Evolutionary conservation across 176 grass and related monocot species (phyloP).

Genomic region (Eragrostis nindensis): DNA sequence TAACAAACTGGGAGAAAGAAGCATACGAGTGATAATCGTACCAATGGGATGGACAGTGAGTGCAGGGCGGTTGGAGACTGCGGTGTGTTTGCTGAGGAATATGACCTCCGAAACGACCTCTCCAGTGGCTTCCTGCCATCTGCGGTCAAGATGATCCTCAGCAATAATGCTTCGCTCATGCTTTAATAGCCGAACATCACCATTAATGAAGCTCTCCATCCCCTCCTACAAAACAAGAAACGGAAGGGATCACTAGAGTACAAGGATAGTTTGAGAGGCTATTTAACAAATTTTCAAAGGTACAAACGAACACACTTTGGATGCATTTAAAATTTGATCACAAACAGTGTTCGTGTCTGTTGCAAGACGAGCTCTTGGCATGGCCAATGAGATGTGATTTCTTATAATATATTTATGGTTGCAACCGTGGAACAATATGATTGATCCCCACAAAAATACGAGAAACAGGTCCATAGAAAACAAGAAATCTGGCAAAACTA

Average conservation of each 20-base stretch:
- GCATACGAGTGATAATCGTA: constrained; percentile 24
- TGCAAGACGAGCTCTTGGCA: constrained; percentile 3
- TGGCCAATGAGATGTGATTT: no score
- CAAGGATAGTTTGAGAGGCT: neutral
- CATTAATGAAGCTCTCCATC: constrained; percentile 75
- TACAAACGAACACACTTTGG: neutral
- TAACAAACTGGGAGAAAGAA: neutral
- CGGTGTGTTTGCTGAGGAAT: constrained; percentile 84
- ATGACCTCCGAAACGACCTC: constrained; percentile 69
- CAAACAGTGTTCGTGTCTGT: neutral
- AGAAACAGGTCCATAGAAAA: no score
- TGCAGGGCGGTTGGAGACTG: constrained; percentile 72
- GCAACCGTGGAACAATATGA: no score
- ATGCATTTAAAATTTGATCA: neutral
- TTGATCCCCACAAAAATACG: no score
- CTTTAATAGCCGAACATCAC: constrained; percentile 62
- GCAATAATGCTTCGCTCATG: constrained; percentile 64
- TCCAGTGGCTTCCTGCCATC: constrained; percentile 69
- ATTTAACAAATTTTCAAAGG: neutral
- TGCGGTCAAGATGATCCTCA: constrained; percentile 69
- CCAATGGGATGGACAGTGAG: constrained; percentile 96
- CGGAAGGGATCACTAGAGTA: constrained; percentile 9
- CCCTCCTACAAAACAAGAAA: constrained; percentile 47
- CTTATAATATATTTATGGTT: no score
- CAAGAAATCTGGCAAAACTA: no score